These are phyloP conservation scores for Ophiocordyceps sinensis DNA, from an alignment of 2,329 filamentous ascomycete species.

Conservation along the genomic window DNA sequence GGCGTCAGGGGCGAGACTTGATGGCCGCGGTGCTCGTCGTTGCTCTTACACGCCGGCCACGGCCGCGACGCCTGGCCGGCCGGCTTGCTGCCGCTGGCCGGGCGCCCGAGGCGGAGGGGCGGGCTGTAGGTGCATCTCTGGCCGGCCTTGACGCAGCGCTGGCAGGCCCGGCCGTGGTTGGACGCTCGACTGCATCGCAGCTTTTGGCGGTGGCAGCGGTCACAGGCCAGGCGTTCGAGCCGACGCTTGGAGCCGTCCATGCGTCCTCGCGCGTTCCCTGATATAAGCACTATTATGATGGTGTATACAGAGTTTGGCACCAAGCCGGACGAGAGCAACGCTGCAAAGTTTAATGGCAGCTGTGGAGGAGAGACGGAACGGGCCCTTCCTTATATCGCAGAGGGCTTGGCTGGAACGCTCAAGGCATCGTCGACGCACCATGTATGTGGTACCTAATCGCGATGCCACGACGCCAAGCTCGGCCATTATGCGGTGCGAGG, in stretches of 20 bases:
- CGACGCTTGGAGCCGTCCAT: conserved; percentile 1
- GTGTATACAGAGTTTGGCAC: too few relatives aligned
- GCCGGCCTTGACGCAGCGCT: conserved; percentile 3
- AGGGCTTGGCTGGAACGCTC: too few relatives aligned
- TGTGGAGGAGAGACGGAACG: too few relatives aligned
- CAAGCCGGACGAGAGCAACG: too few relatives aligned
- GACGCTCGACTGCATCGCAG: conserved; percentile 2
- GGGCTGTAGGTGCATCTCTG: conserved; percentile 3
- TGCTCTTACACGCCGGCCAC: background rate
- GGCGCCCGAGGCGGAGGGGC: conserved; percentile 2
- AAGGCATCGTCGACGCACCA: too few relatives aligned
- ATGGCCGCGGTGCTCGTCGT: background rate
- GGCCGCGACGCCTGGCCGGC: background rate
- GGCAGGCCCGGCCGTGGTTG: conserved; percentile 1
- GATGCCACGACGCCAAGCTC: too few relatives aligned
- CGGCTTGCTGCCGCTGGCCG: background rate
- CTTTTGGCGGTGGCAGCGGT: conserved; percentile 2
- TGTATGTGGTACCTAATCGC: too few relatives aligned
- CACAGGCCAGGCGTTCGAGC: conserved; percentile 1
- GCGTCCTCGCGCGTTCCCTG: background rate
- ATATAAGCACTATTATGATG: background rate
- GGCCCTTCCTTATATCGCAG: too few relatives aligned
- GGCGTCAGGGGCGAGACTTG: background rate
- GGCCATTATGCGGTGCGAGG: too few relatives aligned
- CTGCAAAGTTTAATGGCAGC: too few relatives aligned